phyloP scores from a whole-genome alignment of 2,329 filamentous ascomycete species.

The Penicillium sp. region DNA sequence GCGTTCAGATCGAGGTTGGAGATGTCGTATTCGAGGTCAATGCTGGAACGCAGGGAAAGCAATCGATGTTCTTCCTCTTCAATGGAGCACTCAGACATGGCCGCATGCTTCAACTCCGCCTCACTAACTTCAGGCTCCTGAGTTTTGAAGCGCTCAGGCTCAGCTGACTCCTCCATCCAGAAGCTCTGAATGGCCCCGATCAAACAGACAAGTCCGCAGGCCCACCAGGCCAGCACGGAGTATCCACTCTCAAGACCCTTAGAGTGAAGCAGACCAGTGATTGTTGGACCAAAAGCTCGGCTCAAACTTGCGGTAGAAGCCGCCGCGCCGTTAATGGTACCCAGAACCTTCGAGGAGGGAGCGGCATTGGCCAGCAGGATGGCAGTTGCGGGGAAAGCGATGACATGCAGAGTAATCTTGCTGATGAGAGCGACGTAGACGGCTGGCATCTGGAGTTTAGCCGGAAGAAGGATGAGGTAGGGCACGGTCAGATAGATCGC shows the following conservation, averaged over 20 bases:
- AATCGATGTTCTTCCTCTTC: slow-evolving; percentile 36
- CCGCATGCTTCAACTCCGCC: slow-evolving; percentile 27
- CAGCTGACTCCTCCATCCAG: slow-evolving; percentile 66
- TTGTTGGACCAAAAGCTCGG: slow-evolving; percentile 81
- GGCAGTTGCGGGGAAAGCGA: slow-evolving; percentile 86
- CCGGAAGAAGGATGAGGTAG: slow-evolving; percentile 82
- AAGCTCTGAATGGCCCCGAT: slow-evolving; percentile 73
- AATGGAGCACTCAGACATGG: slow-evolving; percentile 23
- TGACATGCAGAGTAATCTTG: slow-evolving; percentile 90
- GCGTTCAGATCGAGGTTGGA: slow-evolving; percentile 26
- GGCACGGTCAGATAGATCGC: slow-evolving; percentile 83
- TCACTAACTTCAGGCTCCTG: slow-evolving; percentile 28
- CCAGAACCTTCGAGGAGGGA: slow-evolving; percentile 78
- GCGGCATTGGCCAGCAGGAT: slow-evolving; percentile 89
- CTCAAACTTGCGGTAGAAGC: slow-evolving; percentile 88
- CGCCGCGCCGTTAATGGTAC: slow-evolving; percentile 88
- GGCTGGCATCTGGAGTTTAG: slow-evolving; percentile 66
- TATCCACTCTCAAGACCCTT: slow-evolving; percentile 76
- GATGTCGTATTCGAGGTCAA: slow-evolving; percentile 34
- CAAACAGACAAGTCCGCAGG: slow-evolving; percentile 72
- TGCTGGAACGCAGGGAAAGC: slow-evolving; percentile 37
- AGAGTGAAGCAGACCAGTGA: slow-evolving; percentile 83
- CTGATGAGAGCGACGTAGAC: slow-evolving; percentile 77
- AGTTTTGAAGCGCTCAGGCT: slow-evolving; percentile 41
- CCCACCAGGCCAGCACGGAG: slow-evolving; percentile 93